These are phyloP conservation scores for Alternaria sp. DNA, from an alignment of 2,329 filamentous ascomycete genomes.

Conservation along the genomic window DNA sequence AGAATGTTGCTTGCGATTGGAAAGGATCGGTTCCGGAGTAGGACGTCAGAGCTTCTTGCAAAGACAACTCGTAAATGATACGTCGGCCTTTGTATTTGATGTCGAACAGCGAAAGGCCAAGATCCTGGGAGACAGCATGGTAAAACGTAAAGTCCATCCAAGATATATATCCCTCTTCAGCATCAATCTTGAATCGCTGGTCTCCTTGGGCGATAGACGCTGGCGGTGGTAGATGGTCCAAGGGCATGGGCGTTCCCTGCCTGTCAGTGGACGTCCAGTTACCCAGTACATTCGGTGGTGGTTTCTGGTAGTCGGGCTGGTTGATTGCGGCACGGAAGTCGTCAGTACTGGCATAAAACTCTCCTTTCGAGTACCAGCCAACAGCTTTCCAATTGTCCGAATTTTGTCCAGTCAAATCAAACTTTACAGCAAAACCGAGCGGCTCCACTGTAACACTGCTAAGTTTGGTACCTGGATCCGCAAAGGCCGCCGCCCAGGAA, in stretches of 20 bases:
- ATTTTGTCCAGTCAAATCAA: slow-evolving; percentile 61
- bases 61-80: slow-evolving; percentile 63
- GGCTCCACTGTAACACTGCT: slow-evolving; percentile 57
- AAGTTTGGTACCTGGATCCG: slow-evolving; percentile 48
- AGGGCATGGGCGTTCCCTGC: slow-evolving; percentile 48
- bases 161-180: slow-evolving; percentile 55
- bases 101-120: slow-evolving; percentile 61
- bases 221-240: slow-evolving; percentile 64
- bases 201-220: slow-evolving; percentile 56
- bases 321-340: slow-evolving; percentile 58
- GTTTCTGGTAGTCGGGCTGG: slow-evolving; percentile 56
- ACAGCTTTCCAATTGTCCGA: slow-evolving; percentile 60
- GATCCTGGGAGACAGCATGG: slow-evolving; percentile 59
- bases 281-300: slow-evolving; percentile 59
- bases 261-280: slow-evolving; percentile 57
- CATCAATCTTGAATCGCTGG: slow-evolving; percentile 55
- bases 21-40: slow-evolving; percentile 61
- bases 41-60: slow-evolving; percentile 65
- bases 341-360: slow-evolving; percentile 62
- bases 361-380: slow-evolving; percentile 64
- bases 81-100: slow-evolving; percentile 64
- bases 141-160: slow-evolving; percentile 65
- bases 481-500: slow-evolving; percentile 60
- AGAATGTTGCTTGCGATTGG: slow-evolving; percentile 57
- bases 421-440: slow-evolving; percentile 53